Evolutionary conservation across 2,329 filamentous ascomycete genomes (phyloP).

Genomic region (Penicillium sp.): DNA sequence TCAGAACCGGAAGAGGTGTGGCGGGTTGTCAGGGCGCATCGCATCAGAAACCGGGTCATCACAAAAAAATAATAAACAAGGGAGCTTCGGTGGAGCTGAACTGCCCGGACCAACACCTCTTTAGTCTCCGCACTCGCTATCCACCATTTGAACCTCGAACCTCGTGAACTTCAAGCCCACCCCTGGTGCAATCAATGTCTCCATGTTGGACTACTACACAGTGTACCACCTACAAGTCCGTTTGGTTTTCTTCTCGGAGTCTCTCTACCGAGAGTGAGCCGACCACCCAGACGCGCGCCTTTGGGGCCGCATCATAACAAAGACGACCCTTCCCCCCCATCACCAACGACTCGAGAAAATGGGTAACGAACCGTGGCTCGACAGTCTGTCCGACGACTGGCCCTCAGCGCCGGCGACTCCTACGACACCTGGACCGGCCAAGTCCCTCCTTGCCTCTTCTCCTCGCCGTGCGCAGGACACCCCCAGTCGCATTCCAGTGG

Average conservation of each 20-base stretch:
- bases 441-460: slow-evolving; percentile 29
- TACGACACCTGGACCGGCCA: slow-evolving; percentile 34
- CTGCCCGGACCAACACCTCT: slow-evolving; percentile 21
- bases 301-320: slow-evolving; percentile 25
- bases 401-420: slow-evolving; percentile 43
- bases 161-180: not conserved
- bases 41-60: not conserved
- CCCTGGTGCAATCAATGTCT: slow-evolving; percentile 10
- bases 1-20: not conserved
- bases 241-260: slow-evolving; percentile 3
- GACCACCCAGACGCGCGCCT: slow-evolving; percentile 19
- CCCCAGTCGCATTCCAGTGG: slow-evolving; percentile 45
- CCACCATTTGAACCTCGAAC: slow-evolving; percentile 10
- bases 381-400: slow-evolving; percentile 51
- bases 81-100: slow-evolving; percentile 27
- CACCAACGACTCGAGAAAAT: slow-evolving; percentile 29
- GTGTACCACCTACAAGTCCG: not conserved
- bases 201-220: slow-evolving; percentile 5
- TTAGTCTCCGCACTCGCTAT: slow-evolving; percentile 16
- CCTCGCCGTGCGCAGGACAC: slow-evolving; percentile 37
- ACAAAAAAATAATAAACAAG: slow-evolving; percentile 21
- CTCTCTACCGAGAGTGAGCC: slow-evolving; percentile 16
- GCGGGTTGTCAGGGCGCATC: slow-evolving; percentile 2
- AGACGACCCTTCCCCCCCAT: not conserved
- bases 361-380: slow-evolving; percentile 48